phyloP scores from a whole-genome alignment of 2,329 filamentous ascomycete genomes.

The Aspergillus sp. region DNA sequence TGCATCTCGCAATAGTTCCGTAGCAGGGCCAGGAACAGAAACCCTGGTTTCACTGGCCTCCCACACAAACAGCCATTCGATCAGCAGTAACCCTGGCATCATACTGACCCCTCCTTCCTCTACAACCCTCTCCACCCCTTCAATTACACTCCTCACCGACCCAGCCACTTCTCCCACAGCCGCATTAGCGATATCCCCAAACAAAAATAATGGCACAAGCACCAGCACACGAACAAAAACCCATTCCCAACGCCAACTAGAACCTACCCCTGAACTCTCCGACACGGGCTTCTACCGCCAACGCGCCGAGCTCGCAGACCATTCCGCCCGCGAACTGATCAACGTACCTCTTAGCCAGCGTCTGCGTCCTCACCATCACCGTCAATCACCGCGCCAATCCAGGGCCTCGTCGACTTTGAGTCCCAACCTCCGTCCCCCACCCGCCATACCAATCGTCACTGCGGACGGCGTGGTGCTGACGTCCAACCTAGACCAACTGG shows the following conservation, averaged over 20 bases:
- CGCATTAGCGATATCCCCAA: neutral
- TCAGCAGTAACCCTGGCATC: neutral
- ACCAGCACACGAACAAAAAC: neutral
- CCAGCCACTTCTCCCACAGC: neutral
- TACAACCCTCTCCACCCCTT: neutral
- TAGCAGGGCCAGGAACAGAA: neutral
- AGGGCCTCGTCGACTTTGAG: too few species aligned
- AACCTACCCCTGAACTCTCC: slow-evolving; percentile 24
- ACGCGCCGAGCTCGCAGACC: slow-evolving; percentile 25
- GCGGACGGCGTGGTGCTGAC: slow-evolving; percentile 27
- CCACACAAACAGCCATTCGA: neutral
- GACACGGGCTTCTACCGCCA: slow-evolving; percentile 29
- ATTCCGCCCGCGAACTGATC: slow-evolving; percentile 29
- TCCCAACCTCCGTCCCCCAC: neutral
- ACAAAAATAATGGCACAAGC: neutral
- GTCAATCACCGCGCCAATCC: neutral
- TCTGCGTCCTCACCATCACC: slow-evolving; percentile 1
- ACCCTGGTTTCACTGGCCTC: neutral
- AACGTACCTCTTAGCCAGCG: slow-evolving; percentile 22
- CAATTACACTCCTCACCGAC: neutral
- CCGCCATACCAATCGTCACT: slow-evolving; percentile 19
- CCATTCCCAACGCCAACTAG: neutral
- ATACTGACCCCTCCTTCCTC: neutral
- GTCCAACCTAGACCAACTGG: slow-evolving; percentile 23
- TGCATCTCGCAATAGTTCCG: neutral